Percentiles rank a stretch among this genome's conserved stretches.
Conservation (phyloP, 1,284 basidiomycete genomes). For the Moesziomyces parantarcticus region DNA sequence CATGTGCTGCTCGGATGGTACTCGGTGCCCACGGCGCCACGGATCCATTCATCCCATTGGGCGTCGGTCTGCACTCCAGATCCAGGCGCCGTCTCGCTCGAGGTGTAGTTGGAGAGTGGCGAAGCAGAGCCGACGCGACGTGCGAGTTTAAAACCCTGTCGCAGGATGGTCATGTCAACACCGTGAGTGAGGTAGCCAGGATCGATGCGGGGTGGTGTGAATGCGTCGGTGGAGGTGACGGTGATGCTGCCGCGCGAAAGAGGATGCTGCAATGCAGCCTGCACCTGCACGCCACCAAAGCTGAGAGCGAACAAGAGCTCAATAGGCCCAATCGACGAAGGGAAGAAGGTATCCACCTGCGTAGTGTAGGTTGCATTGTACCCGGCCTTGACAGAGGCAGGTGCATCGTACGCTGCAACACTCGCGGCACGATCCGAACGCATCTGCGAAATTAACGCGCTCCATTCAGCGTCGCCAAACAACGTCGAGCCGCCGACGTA, state of each 20-base stretch:
- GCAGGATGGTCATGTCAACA: slow-evolving; percentile 73
- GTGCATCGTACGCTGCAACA: slow-evolving; percentile 71
- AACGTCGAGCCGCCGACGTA: slow-evolving; percentile 75
- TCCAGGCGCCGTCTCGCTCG: slow-evolving; percentile 39
- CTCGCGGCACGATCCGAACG: slow-evolving; percentile 39
- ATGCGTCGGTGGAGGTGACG: slow-evolving; percentile 73
- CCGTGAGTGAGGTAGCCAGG: slow-evolving; percentile 72
- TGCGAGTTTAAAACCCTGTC: slow-evolving; percentile 74
- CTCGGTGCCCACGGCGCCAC: slow-evolving; percentile 66
- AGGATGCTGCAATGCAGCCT: slow-evolving; percentile 78
- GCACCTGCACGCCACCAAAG: slow-evolving; percentile 69
- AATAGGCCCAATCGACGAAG: slow-evolving; percentile 40
- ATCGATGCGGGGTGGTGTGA: slow-evolving; percentile 74
- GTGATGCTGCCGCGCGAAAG: slow-evolving; percentile 71
- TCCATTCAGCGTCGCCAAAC: slow-evolving; percentile 67
- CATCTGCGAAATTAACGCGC: slow-evolving; percentile 36
- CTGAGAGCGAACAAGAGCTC: slow-evolving; percentile 55
- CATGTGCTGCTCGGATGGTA: slow-evolving; percentile 71
- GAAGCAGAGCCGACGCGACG: slow-evolving; percentile 69
- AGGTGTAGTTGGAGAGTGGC: slow-evolving; percentile 34
- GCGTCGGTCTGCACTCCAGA: slow-evolving; percentile 67
- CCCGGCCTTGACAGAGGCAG: slow-evolving; percentile 73
- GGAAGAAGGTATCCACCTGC: slow-evolving; percentile 70
- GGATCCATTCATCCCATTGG: slow-evolving; percentile 72
- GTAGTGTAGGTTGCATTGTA: slow-evolving; percentile 76